Conservation (phyloP, 2,329 filamentous ascomycete species). For the Trichoderma simmonsii region DNA sequence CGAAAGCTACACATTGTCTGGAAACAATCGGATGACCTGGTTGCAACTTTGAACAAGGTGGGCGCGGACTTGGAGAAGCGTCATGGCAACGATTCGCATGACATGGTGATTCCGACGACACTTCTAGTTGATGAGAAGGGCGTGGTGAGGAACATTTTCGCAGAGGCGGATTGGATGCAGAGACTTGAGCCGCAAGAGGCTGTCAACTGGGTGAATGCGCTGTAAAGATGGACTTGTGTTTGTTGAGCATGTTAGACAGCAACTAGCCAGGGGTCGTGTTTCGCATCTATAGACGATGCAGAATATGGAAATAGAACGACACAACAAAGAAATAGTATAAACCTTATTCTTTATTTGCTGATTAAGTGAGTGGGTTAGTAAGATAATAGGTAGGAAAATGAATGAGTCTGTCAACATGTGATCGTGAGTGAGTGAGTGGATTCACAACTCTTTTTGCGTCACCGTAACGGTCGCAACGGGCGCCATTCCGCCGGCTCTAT, state of each 20-base stretch:
- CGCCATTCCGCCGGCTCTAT: background rate
- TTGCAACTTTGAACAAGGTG: conserved; percentile 27
- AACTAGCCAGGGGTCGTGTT: background rate
- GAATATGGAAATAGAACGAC: background rate
- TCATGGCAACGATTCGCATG: conserved; percentile 38
- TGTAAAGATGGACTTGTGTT: conserved; percentile 7
- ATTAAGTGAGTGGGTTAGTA: background rate
- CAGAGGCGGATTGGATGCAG: conserved; percentile 38
- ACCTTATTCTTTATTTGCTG: background rate
- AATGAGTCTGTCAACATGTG: background rate
- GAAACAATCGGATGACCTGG: conserved; percentile 29
- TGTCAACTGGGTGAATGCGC: conserved; percentile 34
- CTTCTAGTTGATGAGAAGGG: conserved; percentile 37
- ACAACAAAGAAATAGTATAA: background rate
- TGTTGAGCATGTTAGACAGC: background rate
- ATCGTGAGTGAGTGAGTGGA: background rate
- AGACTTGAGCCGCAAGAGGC: conserved; percentile 35
- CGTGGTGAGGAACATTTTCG: conserved; percentile 34
- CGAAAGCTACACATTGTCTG: conserved; percentile 37
- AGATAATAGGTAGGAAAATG: background rate
- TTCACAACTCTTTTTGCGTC: background rate
- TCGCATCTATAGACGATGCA: background rate
- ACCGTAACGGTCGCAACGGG: background rate
- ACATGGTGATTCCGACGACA: conserved; percentile 39
- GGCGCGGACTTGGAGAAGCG: conserved; percentile 31